A percentile compares a stretch with the other conserved stretches of the same genome.
These are phyloP conservation scores for Microbotryomycetes sp. DNA, from an alignment of 1,284 basidiomycete species.

Conservation along the genomic window DNA sequence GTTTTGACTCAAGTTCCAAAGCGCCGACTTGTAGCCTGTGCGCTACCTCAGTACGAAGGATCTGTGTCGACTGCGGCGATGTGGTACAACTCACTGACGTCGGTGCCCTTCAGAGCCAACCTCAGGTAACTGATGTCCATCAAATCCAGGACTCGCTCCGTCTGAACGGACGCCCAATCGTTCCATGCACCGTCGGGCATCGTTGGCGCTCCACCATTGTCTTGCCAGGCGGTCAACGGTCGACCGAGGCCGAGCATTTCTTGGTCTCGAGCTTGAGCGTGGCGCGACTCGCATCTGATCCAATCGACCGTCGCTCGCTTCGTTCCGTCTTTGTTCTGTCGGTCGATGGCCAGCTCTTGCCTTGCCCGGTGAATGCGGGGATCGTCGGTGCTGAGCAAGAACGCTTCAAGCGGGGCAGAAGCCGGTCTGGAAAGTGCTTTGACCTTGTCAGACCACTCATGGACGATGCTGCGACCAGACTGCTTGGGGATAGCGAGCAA, in stretches of 20 bases:
- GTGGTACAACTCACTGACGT: slow-evolving; percentile 58
- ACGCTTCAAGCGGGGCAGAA: slow-evolving; percentile 81
- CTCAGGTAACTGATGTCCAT: slow-evolving; percentile 85
- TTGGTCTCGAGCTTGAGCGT: slow-evolving; percentile 77
- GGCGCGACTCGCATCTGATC: slow-evolving; percentile 84
- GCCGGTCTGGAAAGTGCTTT: slow-evolving; percentile 68
- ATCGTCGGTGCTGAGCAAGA: slow-evolving; percentile 83
- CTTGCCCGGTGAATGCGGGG: slow-evolving; percentile 81
- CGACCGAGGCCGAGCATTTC: slow-evolving; percentile 74
- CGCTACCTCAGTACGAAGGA: neutral
- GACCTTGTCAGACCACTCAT: slow-evolving; percentile 64
- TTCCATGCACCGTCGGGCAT: slow-evolving; percentile 87
- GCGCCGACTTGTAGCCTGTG: slow-evolving; percentile 43
- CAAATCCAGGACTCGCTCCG: slow-evolving; percentile 88
- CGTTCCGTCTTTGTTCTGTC: slow-evolving; percentile 46
- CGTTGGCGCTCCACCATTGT: slow-evolving; percentile 82
- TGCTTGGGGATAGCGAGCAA: slow-evolving; percentile 61
- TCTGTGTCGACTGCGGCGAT: neutral
- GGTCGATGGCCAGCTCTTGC: slow-evolving; percentile 63
- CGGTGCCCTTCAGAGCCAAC: slow-evolving; percentile 68
- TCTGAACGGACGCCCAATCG: slow-evolving; percentile 84
- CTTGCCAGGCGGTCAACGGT: slow-evolving; percentile 87
- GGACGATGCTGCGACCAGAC: slow-evolving; percentile 50
- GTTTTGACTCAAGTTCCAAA: slow-evolving; percentile 97
- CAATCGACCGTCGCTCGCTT: slow-evolving; percentile 57